Evolutionary conservation across 2,329 filamentous ascomycete species (phyloP).

Genomic region (Neoscytalidium dimidiatum): DNA sequence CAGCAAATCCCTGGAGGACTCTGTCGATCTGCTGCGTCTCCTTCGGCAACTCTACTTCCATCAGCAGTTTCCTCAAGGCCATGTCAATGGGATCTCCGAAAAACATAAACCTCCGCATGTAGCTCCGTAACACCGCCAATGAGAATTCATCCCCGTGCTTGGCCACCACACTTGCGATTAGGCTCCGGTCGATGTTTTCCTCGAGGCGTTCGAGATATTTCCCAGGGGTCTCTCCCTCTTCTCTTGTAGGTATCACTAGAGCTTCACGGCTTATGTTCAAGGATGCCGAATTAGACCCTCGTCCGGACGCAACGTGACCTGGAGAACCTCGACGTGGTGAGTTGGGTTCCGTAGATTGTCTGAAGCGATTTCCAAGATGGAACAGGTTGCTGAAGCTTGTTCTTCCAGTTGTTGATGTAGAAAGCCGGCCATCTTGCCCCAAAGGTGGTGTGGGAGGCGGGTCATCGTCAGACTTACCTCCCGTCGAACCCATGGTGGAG

Average conservation of each 20-base stretch:
- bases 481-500: slow-evolving; percentile 84
- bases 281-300: slow-evolving; percentile 80
- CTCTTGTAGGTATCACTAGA: slow-evolving; percentile 70
- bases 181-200: slow-evolving; percentile 74
- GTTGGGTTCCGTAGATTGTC: slow-evolving; percentile 76
- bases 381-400: slow-evolving; percentile 93
- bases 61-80: slow-evolving; percentile 90
- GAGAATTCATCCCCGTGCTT: slow-evolving; percentile 86
- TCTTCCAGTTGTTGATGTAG: slow-evolving; percentile 79
- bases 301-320: slow-evolving; percentile 62
- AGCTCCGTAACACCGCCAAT: slow-evolving; percentile 81
- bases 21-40: slow-evolving; percentile 98
- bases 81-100: slow-evolving; percentile 98
- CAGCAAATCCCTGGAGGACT: slow-evolving; percentile 89
- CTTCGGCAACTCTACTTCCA: slow-evolving; percentile 94
- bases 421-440: slow-evolving; percentile 61
- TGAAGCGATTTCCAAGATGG: slow-evolving; percentile 70
- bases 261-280: slow-evolving; percentile 75
- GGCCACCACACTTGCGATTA: slow-evolving; percentile 81
- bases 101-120: slow-evolving; percentile 93
- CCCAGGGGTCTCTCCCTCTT: slow-evolving; percentile 86
- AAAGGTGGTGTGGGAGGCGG: slow-evolving; percentile 59
- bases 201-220: slow-evolving; percentile 86
- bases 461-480: slow-evolving; percentile 70
- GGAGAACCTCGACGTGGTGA: slow-evolving; percentile 63